These are phyloP conservation scores for Parachaetomium inaequale DNA, from an alignment of 495 filamentous ascomycete species.

Conservation along the genomic window DNA sequence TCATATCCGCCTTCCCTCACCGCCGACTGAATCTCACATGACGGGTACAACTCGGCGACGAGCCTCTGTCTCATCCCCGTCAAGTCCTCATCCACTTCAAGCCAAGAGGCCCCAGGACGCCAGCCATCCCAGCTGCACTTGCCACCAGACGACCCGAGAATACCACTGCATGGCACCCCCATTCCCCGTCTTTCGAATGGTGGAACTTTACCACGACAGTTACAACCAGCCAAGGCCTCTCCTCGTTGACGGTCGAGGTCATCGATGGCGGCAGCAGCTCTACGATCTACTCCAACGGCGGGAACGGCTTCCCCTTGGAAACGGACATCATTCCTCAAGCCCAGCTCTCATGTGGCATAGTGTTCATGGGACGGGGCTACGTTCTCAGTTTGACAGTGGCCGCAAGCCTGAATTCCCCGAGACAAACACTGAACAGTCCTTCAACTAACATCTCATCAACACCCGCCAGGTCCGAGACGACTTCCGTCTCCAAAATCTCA, in stretches of 20 bases:
- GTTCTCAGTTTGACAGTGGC: not conserved
- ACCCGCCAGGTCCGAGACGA: not conserved
- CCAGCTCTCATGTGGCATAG: not conserved
- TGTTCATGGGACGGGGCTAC: not conserved
- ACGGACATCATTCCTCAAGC: not conserved
- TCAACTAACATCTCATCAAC: too few species aligned
- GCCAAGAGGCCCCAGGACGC: not conserved
- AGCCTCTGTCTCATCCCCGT: not conserved
- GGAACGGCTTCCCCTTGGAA: not conserved
- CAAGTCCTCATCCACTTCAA: not conserved
- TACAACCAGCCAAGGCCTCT: not conserved
- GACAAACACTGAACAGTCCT: too few species aligned
- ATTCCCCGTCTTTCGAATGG: not conserved
- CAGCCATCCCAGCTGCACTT: not conserved
- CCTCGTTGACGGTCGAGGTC: not conserved
- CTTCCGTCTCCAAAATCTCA: not conserved
- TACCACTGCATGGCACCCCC: not conserved
- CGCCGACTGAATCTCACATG: not conserved
- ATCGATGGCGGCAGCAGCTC: not conserved
- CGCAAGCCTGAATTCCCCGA: not conserved
- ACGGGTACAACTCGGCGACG: not conserved
- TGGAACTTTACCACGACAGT: not conserved
- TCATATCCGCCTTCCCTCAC: not conserved
- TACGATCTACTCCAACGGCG: not conserved
- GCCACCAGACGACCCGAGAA: not conserved